A percentile compares a stretch with the other conserved stretches of the same genome.
Conservation (phyloP, 495 filamentous ascomycete species). For the Polyplosphaeria fusca region DNA sequence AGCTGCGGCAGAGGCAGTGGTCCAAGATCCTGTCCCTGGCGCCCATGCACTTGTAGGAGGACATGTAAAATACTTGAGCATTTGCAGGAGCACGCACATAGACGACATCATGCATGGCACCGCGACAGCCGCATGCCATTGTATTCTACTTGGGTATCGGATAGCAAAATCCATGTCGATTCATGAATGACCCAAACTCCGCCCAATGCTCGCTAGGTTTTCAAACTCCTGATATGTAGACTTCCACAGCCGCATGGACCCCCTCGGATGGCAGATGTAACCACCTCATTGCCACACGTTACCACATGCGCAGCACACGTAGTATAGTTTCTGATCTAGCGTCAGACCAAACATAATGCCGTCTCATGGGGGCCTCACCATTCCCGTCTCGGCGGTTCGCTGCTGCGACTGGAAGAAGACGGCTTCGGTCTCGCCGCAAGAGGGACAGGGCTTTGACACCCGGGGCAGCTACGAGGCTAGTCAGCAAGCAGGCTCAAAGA, state of each 20-base stretch:
- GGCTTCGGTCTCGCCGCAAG: conserved; percentile 77
- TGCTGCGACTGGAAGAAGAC: conserved; percentile 99
- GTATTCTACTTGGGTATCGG: conserved; percentile 22
- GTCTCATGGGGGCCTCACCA: conserved; percentile 70
- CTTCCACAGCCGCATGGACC: no score
- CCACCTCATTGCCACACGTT: conserved; percentile 64
- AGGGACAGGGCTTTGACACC: conserved; percentile 75
- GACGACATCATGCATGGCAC: no score
- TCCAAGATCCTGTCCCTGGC: conserved; percentile 97
- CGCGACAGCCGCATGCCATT: no score
- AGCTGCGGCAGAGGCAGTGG: conserved; percentile 87
- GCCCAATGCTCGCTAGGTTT: conserved; percentile 27
- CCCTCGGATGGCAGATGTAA: neutral
- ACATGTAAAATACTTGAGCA: neutral
- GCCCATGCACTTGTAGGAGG: conserved; percentile 62
- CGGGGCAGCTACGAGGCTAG: conserved; percentile 68
- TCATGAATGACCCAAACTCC: conserved; percentile 6
- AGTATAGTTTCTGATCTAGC: conserved; percentile 97
- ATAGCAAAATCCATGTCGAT: neutral
- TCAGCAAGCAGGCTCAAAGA: conserved; percentile 36
- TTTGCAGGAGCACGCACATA: neutral
- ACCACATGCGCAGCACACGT: conserved; percentile 89
- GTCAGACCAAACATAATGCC: no score
- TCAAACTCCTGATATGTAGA: no score
- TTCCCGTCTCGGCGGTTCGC: conserved; percentile 92